Evolutionary conservation across 2,329 filamentous ascomycete species (phyloP).

Genomic region (Malbranchea cinnamomea): DNA sequence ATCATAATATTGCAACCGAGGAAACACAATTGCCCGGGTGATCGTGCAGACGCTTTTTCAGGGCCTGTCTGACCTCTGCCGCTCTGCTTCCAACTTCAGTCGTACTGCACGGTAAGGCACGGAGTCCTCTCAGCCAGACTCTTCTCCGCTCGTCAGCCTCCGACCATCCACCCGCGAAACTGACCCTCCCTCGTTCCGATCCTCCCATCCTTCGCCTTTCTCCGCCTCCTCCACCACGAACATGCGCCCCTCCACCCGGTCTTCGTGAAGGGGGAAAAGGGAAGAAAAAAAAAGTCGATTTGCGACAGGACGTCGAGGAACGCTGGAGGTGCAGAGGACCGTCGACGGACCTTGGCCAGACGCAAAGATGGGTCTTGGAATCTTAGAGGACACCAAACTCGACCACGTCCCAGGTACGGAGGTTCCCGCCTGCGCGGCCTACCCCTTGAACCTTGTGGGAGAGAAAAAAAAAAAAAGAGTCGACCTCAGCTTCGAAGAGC

Average conservation of each 20-base stretch:
- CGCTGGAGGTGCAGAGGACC: too few relatives aligned
- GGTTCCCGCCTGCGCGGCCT: background rate
- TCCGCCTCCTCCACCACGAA: background rate
- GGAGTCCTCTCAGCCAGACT: background rate
- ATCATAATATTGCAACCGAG: too few relatives aligned
- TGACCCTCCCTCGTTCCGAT: background rate
- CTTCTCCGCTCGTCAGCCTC: background rate
- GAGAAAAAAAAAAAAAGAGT: too few relatives aligned
- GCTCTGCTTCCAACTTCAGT: background rate
- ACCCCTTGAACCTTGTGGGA: slow-evolving; percentile 2
- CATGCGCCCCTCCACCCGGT: background rate
- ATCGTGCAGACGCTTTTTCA: too few relatives aligned
- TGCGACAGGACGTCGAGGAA: too few relatives aligned
- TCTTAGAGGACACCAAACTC: slow-evolving; percentile 52
- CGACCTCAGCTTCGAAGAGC: too few relatives aligned
- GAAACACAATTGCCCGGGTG: too few relatives aligned
- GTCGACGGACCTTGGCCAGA: too few relatives aligned
- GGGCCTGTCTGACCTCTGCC: too few relatives aligned
- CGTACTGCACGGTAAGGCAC: background rate
- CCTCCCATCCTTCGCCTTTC: background rate
- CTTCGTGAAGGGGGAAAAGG: background rate
- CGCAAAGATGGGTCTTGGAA: slow-evolving; percentile 50
- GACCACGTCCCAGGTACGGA: slow-evolving; percentile 58
- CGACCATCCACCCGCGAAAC: background rate
- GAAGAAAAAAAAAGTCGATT: background rate